Evolutionary conservation across 139 green algal species (phyloP), one percentile per base, ranked within the genome.

Genomic region (Trebouxia sp.): DNA sequence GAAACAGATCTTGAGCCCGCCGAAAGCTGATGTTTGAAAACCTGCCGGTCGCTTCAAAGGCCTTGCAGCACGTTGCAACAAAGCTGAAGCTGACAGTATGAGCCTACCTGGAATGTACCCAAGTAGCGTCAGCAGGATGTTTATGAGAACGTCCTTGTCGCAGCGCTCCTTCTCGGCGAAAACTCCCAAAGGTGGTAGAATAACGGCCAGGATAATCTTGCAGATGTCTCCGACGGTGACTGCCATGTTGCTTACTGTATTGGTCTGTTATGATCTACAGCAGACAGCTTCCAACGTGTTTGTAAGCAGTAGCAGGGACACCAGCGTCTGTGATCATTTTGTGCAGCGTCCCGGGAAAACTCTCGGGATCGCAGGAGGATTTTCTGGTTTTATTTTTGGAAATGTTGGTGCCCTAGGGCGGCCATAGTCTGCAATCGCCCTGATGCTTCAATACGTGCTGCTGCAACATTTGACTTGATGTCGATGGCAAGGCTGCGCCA

Each of bases 151-250:
- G 28, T 79, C 74, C 35, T 65, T 79, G 74, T 79, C 74, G 35
- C 74, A 79, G 24, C 50, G 42, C 30, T 65, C 74, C 47, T 79
- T 79, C 47, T 79, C 74, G 9, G 47, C 74, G 15, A 79, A 79
- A 12, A 79, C 74, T 32, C 74, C 74, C 47, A 79, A 43, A 37
- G 74, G 74, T 24, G 74, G 74, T 0, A 79, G 47, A 6, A 79
- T 22, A 1, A 79, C 74, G 20, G 74, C 74, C 28, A 79, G 30
- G 22, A 79, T 65, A 30, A 79, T 65, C 28, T 79, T 79, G 47
- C 45, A 79, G 32, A 79, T 79, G 32, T 79, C 74, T 35, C 74
- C 47, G 12, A 43, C 45, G 35, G 74, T 65, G 15, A 79, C 5
- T 37, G 74, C 74, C 32, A 79, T 66, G 0, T 10, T 66, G 70